Base-by-base conservation (phyloP, 495 filamentous ascomycete genomes). In the Evernia prunastri region DNA sequence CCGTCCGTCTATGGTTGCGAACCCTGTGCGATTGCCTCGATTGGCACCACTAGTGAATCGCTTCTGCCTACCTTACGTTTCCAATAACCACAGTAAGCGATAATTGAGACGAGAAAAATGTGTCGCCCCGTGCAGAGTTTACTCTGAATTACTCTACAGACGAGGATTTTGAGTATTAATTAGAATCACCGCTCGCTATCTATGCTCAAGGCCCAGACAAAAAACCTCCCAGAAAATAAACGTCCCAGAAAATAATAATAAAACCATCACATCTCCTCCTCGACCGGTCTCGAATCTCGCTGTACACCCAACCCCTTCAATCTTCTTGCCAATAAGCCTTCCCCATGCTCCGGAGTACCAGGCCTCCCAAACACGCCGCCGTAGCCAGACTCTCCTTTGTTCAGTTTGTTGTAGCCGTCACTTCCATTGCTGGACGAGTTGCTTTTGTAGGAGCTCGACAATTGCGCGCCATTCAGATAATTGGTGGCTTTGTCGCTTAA, bases 351-450 rank as follows among this genome's bases (percentile, higher is more conserved):
- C 18, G 76, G 69, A n/a, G 74, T 71, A 59, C 66, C 67, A 23
- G 72, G 68, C 15, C 74, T 64, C 7, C 70, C 64, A 68, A 82
- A 86, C 3, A 76, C 82, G 13, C 85, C 87, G 9, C 82, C 85
- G 65, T 90, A 91, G 27, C 86, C 87, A 18, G 76, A 72, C 70
- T 89, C 86, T 20, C 83, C 86, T 69, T 81, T 89, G 70, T 69
- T 86, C 43, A 88, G 83, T 69, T 90, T 91, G 65, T 79, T 82
- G 68, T 90, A 89, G 27, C 75, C 69, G 45, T 73, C 76, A 31
- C 71, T 73, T 39, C 62, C 56, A 43, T 71, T 67, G 37, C 64
- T 64, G 3, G 47, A 54, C 0, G 51, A 58, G 45, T 35, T 60
- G 56, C 57, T 65, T 3, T 40, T n/a, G 49, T 61, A 49, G 10